These are phyloP conservation scores for Orbilia javanica DNA, from an alignment of 2,329 filamentous ascomycete genomes.

Conservation along the genomic window DNA sequence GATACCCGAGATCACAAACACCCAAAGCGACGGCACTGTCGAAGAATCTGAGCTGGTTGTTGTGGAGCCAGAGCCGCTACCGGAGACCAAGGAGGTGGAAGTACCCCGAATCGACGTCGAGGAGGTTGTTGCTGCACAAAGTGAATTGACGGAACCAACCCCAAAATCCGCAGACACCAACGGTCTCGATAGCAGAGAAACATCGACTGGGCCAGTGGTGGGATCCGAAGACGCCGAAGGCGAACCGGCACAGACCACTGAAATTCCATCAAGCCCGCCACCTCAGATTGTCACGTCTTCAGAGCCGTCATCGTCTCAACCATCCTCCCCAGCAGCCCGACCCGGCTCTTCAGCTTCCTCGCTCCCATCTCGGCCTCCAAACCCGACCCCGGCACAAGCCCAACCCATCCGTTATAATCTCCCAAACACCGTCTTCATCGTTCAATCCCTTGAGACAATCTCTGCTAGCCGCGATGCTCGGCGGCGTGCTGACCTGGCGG, in stretches of 20 bases:
- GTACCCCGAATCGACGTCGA: slow-evolving; percentile 4
- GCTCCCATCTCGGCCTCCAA: slow-evolving; percentile 34
- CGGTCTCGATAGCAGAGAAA: slow-evolving; percentile 18
- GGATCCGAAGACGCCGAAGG: slow-evolving; percentile 20
- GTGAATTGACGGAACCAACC: not conserved
- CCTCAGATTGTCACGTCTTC: slow-evolving; percentile 52
- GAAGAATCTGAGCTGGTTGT: slow-evolving; percentile 7
- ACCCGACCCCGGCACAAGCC: slow-evolving; percentile 38
- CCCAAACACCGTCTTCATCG: slow-evolving; percentile 89
- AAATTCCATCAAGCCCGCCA: slow-evolving; percentile 35
- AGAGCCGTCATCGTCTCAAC: slow-evolving; percentile 34
- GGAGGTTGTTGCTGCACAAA: not conserved
- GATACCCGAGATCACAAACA: not conserved
- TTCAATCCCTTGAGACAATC: slow-evolving; percentile 92
- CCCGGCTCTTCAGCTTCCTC: slow-evolving; percentile 51
- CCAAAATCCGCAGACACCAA: not conserved
- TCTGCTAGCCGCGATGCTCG: slow-evolving; percentile 90
- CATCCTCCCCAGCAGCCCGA: slow-evolving; percentile 38
- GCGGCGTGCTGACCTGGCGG: slow-evolving; percentile 84
- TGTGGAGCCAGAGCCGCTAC: not conserved
- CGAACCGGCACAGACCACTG: slow-evolving; percentile 12
- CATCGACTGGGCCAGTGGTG: not conserved
- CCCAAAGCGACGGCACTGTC: not conserved
- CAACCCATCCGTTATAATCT: slow-evolving; percentile 52
- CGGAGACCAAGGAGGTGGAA: slow-evolving; percentile 3